Evolutionary conservation across 2,329 filamentous ascomycete genomes (phyloP).

Genomic region (Tolypocladium paradoxum): DNA sequence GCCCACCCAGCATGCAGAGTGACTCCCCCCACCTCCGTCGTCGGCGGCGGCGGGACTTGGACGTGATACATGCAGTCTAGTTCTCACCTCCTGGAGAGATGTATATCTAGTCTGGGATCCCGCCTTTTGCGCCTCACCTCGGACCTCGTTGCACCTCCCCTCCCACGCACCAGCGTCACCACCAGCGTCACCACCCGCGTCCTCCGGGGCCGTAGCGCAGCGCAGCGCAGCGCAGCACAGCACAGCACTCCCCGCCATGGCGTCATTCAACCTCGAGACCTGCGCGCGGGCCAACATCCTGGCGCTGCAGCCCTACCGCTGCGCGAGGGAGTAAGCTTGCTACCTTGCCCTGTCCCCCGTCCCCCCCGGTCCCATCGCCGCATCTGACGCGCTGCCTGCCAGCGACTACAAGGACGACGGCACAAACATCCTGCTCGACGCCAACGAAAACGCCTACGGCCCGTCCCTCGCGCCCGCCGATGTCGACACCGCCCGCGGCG

Average conservation of each 20-base stretch:
- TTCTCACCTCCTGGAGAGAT: too few relatives aligned
- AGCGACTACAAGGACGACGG: constrained; percentile 99
- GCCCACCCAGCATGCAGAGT: not conserved
- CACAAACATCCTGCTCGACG: constrained; percentile 89
- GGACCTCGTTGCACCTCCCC: not conserved
- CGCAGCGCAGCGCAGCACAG: not conserved
- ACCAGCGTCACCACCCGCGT: not conserved
- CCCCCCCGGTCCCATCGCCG: not conserved
- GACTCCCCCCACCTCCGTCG: not conserved
- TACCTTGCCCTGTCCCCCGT: constrained; percentile 8
- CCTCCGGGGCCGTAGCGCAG: not conserved
- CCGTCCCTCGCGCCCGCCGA: constrained; percentile 56
- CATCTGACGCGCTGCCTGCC: constrained; percentile 7
- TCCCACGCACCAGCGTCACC: not conserved
- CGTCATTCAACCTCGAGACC: constrained; percentile 60
- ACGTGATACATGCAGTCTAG: too few relatives aligned
- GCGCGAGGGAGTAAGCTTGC: constrained; percentile 63
- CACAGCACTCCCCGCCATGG: constrained; percentile 26
- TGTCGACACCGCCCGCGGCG: constrained; percentile 24
- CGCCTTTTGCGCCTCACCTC: not conserved
- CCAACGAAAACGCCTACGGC: constrained; percentile 95
- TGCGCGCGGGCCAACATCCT: constrained; percentile 72
- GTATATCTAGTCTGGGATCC: not conserved
- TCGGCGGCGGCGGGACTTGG: not conserved
- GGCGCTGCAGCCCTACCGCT: constrained; percentile 67